phyloP scores from a whole-genome alignment of 257 asterid genomes.

The Linderniella brevidens region DNA sequence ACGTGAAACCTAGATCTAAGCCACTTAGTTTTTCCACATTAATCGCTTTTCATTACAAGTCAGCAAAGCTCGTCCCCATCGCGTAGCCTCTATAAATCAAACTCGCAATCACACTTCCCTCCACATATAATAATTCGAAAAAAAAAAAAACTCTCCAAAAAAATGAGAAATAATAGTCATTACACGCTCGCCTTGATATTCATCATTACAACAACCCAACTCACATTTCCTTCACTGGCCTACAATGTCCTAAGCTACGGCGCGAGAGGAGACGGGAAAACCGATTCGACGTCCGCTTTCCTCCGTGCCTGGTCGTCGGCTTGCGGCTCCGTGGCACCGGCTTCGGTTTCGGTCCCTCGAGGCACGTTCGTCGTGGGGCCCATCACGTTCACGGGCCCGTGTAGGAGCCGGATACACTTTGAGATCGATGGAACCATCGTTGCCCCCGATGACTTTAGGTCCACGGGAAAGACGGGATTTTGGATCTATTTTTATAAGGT shows the following conservation, averaged over 20 bases:
- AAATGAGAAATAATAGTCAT: conserved; percentile 10
- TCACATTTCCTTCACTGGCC: conserved; percentile 17
- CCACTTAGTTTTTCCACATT: conserved; percentile 20
- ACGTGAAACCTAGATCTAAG: conserved; percentile 20
- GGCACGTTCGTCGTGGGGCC: conserved; percentile 32
- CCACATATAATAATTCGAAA: no score
- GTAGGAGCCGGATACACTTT: conserved; percentile 32
- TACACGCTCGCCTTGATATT: conserved; percentile 8
- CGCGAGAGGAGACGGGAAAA: conserved; percentile 54
- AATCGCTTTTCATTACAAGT: conserved; percentile 8
- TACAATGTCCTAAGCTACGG: conserved; percentile 47
- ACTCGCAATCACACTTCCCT: conserved; percentile 5
- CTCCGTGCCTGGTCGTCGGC: conserved; percentile 59
- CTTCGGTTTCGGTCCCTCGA: conserved; percentile 37
- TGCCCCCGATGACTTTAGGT: conserved; percentile 36
- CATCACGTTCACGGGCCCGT: conserved; percentile 44
- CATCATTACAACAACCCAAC: conserved; percentile 3
- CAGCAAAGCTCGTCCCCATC: no score
- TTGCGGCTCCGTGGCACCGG: conserved; percentile 34
- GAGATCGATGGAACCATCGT: conserved; percentile 35
- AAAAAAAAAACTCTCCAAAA: neutral
- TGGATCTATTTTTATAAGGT: conserved; percentile 60
- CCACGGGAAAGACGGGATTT: conserved; percentile 27
- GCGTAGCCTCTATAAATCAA: no score
- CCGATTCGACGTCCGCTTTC: conserved; percentile 48